A percentile compares a stretch with the other conserved stretches of the same genome.
These are phyloP conservation scores for Lunasporangiospora selenospora DNA, from an alignment of 192 early-diverging fungal species.

Conservation along the genomic window DNA sequence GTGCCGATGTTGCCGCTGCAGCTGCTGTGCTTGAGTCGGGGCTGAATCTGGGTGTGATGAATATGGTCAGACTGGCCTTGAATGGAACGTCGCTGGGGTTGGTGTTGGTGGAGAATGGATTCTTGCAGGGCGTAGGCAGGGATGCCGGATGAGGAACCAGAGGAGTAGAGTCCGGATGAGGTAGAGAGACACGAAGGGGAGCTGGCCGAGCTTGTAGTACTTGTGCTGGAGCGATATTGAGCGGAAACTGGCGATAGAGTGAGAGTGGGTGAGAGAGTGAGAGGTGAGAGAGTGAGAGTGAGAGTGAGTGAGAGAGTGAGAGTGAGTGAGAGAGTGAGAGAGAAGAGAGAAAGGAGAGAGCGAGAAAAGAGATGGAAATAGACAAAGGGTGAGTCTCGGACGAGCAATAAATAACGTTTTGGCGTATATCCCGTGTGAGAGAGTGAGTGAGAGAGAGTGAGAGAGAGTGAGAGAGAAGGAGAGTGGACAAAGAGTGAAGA, in stretches of 20 bases:
- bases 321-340: neutral
- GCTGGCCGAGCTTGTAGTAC: neutral
- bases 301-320: neutral
- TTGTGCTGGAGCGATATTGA: no score
- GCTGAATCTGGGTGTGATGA: neutral
- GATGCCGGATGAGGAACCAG: neutral
- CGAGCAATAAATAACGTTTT: neutral
- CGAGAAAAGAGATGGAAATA: neutral
- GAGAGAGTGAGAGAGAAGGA: no score
- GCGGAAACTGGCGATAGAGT: no score
- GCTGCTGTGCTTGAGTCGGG: neutral
- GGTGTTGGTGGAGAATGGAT: slow-evolving; percentile 1
- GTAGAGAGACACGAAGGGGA: neutral
- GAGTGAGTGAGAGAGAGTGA: no score
- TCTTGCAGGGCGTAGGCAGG: neutral
- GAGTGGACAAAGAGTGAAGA: neutral
- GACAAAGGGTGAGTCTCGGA: neutral
- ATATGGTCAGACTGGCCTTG: neutral
- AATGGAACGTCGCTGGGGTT: neutral
- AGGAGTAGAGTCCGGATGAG: neutral
- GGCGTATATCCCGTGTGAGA: no score
- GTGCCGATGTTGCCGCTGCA: neutral
- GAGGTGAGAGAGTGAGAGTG: neutral
- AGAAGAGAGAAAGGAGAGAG: neutral
- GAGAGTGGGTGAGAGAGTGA: neutral